A percentile compares a stretch with the other conserved stretches of the same genome.
phyloP scores from a whole-genome alignment of 805 yeast genomes.

The Middelhovenomyces tepae region DNA sequence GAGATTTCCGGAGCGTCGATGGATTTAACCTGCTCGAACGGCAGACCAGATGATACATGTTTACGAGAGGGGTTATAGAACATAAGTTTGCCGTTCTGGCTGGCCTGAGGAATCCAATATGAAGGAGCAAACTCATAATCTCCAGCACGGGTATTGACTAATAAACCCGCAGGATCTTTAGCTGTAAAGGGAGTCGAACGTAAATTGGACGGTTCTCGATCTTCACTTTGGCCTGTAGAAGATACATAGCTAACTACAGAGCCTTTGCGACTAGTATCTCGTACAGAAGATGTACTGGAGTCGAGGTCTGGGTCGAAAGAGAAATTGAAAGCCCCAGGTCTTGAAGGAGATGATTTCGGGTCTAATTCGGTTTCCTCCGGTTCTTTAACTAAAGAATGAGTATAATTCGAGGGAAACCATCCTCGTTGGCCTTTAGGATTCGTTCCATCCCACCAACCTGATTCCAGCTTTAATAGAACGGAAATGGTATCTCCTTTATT shows the following conservation, averaged over 20 bases:
- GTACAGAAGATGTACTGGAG: slow-evolving; percentile 1
- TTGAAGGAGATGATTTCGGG: slow-evolving; percentile 1
- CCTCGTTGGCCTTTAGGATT: slow-evolving; percentile 47
- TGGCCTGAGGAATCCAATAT: slow-evolving; percentile 29
- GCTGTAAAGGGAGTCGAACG: slow-evolving; percentile 9
- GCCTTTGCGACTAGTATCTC: slow-evolving; percentile 15
- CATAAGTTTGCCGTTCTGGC: slow-evolving; percentile 15
- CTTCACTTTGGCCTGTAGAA: slow-evolving; percentile 8
- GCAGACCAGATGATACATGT: slow-evolving; percentile 13
- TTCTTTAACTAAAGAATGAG: slow-evolving; percentile 29
- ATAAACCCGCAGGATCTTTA: slow-evolving; percentile 3
- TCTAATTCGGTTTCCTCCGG: neutral
- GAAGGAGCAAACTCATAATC: slow-evolving; percentile 12
- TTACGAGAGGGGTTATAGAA: slow-evolving; percentile 15
- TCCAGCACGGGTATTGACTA: slow-evolving; percentile 9
- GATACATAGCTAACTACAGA: slow-evolving; percentile 16
- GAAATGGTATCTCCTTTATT: slow-evolving; percentile 60
- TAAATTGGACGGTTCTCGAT: slow-evolving; percentile 5
- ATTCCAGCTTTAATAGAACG: slow-evolving; percentile 52
- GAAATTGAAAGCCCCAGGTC: neutral
- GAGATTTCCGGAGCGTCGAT: neutral
- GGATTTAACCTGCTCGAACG: slow-evolving; percentile 13
- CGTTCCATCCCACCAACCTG: slow-evolving; percentile 89
- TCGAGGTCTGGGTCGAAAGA: neutral
- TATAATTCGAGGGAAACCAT: slow-evolving; percentile 74